Evolutionary conservation across 306 rosid genomes (phyloP).

Genomic region (Prunus mira): DNA sequence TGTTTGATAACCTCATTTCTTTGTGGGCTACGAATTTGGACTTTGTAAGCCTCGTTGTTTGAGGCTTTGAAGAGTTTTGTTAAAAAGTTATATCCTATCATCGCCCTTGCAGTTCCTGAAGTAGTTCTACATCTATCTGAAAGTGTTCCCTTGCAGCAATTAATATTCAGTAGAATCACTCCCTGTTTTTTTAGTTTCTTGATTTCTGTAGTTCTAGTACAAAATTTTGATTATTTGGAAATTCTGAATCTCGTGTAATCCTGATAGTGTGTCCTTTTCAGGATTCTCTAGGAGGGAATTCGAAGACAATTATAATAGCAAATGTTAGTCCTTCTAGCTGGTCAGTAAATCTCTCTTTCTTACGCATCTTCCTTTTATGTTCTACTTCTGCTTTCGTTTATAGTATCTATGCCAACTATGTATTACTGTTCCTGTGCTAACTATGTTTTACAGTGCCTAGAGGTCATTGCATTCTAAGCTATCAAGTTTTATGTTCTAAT

Average conservation of each 20-base stretch:
- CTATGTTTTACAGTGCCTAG: background rate
- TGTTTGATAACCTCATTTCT: background rate
- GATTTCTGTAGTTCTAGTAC: background rate
- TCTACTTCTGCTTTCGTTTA: background rate
- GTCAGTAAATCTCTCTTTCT: constrained; percentile 40
- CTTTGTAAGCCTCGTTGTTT: background rate
- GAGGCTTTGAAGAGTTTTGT: too few relatives aligned
- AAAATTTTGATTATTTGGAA: background rate
- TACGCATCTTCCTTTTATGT: background rate
- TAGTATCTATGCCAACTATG: background rate
- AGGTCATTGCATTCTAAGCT: background rate
- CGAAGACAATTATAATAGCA: constrained; percentile 90
- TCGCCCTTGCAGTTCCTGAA: background rate
- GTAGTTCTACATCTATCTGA: background rate
- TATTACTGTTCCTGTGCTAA: background rate
- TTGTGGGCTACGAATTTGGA: background rate
- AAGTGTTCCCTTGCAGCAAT: background rate
- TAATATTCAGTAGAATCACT: background rate
- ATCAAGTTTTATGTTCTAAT: background rate
- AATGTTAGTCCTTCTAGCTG: constrained; percentile 89
- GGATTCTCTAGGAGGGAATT: constrained; percentile 97
- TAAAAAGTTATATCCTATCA: background rate
- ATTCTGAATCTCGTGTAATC: background rate
- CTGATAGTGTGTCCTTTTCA: constrained; percentile 33
- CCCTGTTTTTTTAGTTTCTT: background rate